Base-by-base conservation (phyloP, 2,329 filamentous ascomycete species). In the Talaromyces sp. region DNA sequence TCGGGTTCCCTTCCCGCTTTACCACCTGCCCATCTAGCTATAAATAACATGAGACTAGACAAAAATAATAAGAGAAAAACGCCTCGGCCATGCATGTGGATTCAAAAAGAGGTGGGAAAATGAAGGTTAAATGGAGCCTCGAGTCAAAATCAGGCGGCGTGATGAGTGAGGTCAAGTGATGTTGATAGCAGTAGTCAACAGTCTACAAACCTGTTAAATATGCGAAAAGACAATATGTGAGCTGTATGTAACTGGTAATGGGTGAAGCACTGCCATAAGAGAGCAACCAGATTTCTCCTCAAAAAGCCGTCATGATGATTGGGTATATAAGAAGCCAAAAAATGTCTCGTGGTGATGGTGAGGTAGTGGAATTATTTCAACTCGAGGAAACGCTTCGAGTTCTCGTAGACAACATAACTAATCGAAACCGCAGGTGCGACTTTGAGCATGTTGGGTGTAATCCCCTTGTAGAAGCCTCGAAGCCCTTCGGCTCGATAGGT, bases 371-470 rank as follows among this genome's bases (percentile, higher is more conserved):
- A 46, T 76, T 69, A 82, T 65, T 68, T 75, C 60, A 83, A 67
- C 21, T 78, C 79, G 65, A 96, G 80, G 35, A 89, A 72, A 67
- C 82, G 85, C 80, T 96, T 96, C 59, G 90, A 86, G 71, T 94
- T 94, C 77, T 96, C 92, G 71, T 96, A 96, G 62, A 94, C 89
- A 69, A 96, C 86, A 81, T 94, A 96, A 58, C 91, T 92, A 72
- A 99, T 97, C 68, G 92, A 96, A 58, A 99, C 88, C 31, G 94
- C 92, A 2, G 94, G 94, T 10, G 94, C 92, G 38, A 99, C 94
- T 80, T 99, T 99, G 67, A 99, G 81, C 43, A 99, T 80, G 72
- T 97, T 99, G 5, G 94, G 94, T 48, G 93, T 96, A 65, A 97
- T 80, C 1, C 94, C 94, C 76, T 95, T 96, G 81, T 96, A 99